Evolutionary conservation across 495 filamentous ascomycete species (phyloP).

Genomic region (Endocarpon pusillum): DNA sequence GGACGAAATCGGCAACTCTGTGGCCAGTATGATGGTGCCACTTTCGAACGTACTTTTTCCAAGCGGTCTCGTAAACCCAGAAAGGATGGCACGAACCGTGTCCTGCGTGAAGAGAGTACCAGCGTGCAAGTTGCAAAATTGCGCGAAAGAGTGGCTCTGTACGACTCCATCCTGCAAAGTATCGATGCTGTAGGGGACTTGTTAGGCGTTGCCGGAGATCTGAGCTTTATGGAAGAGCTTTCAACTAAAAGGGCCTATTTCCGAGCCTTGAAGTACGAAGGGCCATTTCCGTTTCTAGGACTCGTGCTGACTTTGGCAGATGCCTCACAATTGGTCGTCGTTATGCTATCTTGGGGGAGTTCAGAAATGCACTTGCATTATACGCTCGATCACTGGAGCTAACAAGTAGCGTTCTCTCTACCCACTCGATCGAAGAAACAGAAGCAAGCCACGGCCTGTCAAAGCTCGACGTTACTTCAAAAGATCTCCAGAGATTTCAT

Average conservation of each 20-base stretch:
- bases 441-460: conserved; percentile 22
- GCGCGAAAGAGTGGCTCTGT: conserved; percentile 79
- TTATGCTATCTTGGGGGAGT: conserved; percentile 53
- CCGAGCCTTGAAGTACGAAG: conserved; percentile 59
- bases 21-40: conserved; percentile 57
- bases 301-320: conserved; percentile 22
- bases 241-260: conserved; percentile 71
- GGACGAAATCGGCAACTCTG: conserved; percentile 81
- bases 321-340: conserved; percentile 76
- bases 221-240: conserved; percentile 54
- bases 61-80: conserved; percentile 28
- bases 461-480: conserved; percentile 40
- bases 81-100: conserved; percentile 39
- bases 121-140: conserved; percentile 59
- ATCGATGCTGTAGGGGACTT: conserved; percentile 80
- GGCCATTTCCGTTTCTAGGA: conserved; percentile 2
- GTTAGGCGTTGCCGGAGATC: conserved; percentile 79
- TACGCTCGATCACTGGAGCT: conserved; percentile 50
- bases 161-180: conserved; percentile 78
- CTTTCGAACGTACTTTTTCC: conserved; percentile 34
- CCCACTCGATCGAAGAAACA: conserved; percentile 20
- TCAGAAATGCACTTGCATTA: conserved; percentile 73
- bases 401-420: conserved; percentile 16
- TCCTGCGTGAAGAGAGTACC: conserved; percentile 30
- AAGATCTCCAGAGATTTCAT: no score